These are phyloP conservation scores for Prinsepia uniflora DNA, from an alignment of 306 rosid genomes.

Conservation along the genomic window DNA sequence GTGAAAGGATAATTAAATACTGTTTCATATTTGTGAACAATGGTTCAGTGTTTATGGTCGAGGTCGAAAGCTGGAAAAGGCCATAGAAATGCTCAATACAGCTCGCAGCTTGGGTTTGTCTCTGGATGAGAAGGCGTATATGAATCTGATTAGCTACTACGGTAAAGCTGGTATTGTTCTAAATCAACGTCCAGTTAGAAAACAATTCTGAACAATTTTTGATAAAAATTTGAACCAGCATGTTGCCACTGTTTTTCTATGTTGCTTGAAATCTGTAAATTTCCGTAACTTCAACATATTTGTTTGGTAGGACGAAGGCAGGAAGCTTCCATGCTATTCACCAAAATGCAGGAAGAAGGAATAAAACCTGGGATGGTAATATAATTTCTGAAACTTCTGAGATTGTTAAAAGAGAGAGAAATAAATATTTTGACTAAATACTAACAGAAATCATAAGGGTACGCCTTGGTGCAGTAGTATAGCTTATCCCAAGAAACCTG, in stretches of 20 bases:
- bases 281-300: not conserved
- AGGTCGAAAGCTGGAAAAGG: slow-evolving; percentile 70
- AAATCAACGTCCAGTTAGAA: not conserved
- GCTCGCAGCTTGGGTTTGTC: slow-evolving; percentile 46
- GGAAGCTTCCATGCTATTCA: slow-evolving; percentile 65
- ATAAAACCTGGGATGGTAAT: slow-evolving; percentile 79
- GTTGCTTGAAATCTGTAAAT: not conserved
- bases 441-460: not conserved
- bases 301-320: slow-evolving; percentile 58
- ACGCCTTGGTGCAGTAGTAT: not conserved
- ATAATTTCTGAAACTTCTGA: not conserved
- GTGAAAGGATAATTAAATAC: not conserved
- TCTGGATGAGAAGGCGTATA: slow-evolving; percentile 69
- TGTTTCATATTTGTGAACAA: slow-evolving; percentile 1
- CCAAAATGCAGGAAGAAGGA: slow-evolving; percentile 72
- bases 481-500: not conserved
- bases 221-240: not conserved
- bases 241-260: not conserved
- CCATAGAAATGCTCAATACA: slow-evolving; percentile 65
- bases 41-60: slow-evolving; percentile 77
- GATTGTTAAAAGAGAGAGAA: not conserved
- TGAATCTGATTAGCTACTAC: slow-evolving; percentile 77
- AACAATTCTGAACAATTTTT: not conserved
- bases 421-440: not conserved
- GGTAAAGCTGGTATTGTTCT: slow-evolving; percentile 77